These are phyloP conservation scores for Lactarius vividus DNA, from an alignment of 768 basidiomycete genomes.

Conservation along the genomic window DNA sequence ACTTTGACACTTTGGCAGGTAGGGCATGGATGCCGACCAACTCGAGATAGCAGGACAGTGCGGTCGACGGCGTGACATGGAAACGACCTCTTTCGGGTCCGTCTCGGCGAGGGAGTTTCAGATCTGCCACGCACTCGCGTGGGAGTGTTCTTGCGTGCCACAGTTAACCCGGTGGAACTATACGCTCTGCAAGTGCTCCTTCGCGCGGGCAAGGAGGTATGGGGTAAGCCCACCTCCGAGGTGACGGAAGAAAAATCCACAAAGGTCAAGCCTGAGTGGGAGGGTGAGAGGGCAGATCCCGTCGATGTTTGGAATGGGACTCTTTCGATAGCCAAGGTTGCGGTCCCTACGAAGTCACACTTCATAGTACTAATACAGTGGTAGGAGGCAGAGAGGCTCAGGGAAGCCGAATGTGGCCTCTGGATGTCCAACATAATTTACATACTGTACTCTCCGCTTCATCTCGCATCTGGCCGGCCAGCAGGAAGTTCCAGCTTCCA, in stretches of 20 bases:
- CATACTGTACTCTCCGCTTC: neutral
- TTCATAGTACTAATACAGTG: neutral
- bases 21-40: too few species aligned
- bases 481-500: constrained; percentile 48
- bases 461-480: neutral
- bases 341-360: neutral
- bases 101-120: too few species aligned
- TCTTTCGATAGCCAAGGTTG: constrained; percentile 56
- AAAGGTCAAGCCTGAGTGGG: constrained; percentile 49
- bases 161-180: too few species aligned
- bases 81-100: too few species aligned
- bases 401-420: constrained; percentile 29
- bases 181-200: constrained; percentile 31
- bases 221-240: constrained; percentile 32
- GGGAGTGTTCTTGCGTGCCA: too few species aligned
- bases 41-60: too few species aligned
- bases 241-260: constrained; percentile 27
- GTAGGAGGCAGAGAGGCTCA: constrained; percentile 28
- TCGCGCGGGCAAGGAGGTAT: constrained; percentile 55
- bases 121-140: too few species aligned
- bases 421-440: constrained; percentile 29
- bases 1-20: too few species aligned
- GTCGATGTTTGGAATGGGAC: constrained; percentile 56
- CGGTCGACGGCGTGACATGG: too few species aligned
- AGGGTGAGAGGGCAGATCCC: constrained; percentile 59